Evolutionary conservation across 2,329 filamentous ascomycete species (phyloP).

Genomic region (Cylindrodendrum hubeiense): DNA sequence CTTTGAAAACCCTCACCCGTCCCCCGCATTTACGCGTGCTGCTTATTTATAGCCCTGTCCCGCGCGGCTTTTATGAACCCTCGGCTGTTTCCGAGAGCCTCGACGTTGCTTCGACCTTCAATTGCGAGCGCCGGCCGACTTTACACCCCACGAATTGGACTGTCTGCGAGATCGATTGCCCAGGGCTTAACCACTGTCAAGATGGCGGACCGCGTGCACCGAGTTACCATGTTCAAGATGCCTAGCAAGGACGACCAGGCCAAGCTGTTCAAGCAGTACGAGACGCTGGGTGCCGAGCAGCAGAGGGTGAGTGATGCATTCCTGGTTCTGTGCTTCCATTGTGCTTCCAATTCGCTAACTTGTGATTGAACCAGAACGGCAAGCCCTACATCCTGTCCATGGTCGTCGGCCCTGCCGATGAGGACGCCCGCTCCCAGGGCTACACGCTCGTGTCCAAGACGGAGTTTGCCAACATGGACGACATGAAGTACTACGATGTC

Average conservation of each 20-base stretch:
- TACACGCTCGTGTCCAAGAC: slow-evolving; percentile 74
- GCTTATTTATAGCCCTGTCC: not conserved
- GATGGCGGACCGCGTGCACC: slow-evolving; percentile 60
- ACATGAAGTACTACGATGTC: slow-evolving; percentile 78
- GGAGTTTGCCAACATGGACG: slow-evolving; percentile 73
- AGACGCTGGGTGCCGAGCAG: slow-evolving; percentile 54
- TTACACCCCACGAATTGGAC: not conserved
- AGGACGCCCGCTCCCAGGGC: slow-evolving; percentile 72
- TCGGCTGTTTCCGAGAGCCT: slow-evolving; percentile 18
- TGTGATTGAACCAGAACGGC: slow-evolving; percentile 65
- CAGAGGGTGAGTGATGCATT: slow-evolving; percentile 53
- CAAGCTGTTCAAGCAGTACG: slow-evolving; percentile 60
- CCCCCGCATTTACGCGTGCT: not conserved
- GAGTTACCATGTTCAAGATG: slow-evolving; percentile 67
- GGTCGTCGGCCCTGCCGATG: slow-evolving; percentile 64
- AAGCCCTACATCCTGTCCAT: slow-evolving; percentile 76
- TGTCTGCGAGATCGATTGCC: slow-evolving; percentile 12
- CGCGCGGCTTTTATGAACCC: slow-evolving; percentile 29
- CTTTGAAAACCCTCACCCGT: not conserved
- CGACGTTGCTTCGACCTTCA: slow-evolving; percentile 12
- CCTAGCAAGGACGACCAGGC: slow-evolving; percentile 58
- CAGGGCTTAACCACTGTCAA: slow-evolving; percentile 27
- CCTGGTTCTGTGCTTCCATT: not conserved
- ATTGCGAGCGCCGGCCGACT: slow-evolving; percentile 1
- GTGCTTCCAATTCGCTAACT: not conserved